Evolutionary conservation across 352 stramenopile species (phyloP), one percentile per base, ranked within the genome.

Genomic region (Phytophthora foliorum): DNA sequence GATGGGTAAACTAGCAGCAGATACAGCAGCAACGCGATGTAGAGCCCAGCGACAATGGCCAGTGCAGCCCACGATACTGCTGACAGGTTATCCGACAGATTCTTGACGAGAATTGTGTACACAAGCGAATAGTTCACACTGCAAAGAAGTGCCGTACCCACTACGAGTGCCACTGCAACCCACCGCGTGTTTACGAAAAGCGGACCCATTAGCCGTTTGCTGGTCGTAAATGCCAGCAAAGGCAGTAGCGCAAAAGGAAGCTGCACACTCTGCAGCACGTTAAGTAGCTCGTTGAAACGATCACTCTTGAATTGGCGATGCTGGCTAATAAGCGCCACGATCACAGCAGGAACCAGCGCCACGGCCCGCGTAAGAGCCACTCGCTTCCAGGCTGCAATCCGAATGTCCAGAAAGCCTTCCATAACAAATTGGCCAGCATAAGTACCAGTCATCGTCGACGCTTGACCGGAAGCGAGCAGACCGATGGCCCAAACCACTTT

Each of bases 351-450:
- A 11, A 90, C 57, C 11, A 98, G 82, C 0, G 94, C 93, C 9
- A 98, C 79, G 13, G 88, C 66, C 16, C 95, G 83, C 0, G 94
- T 98, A 4, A 98, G 60, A 5, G 90, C 88, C 7, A 96, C 89
- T 32, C 95, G 81, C 52, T 91, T 79, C 82, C 91, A 97, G 2
- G 91, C 77, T 3, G 86, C 69, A 32, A 98, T 84, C 36, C 83
- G 71, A 11, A 98, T 77, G 44, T 97, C 70, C 11, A 98, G 63
- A 69, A 98, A 98, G 13, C 92, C 95, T 55, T 98, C 91, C 88
- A 98, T 98, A 21, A 98, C 89, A 45, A 97, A 97, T 74, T 98
- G 95, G 7, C 94, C 94, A 4, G 95, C 93, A 66, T 97, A 98
- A 14, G 95, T 98, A 7, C 91, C 95, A 2, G 95, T 98, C 82